Evolutionary conservation across 2,329 filamentous ascomycete genomes (phyloP), one percentile per base, ranked within the genome.

Genomic region (Corynespora cassiicola): DNA sequence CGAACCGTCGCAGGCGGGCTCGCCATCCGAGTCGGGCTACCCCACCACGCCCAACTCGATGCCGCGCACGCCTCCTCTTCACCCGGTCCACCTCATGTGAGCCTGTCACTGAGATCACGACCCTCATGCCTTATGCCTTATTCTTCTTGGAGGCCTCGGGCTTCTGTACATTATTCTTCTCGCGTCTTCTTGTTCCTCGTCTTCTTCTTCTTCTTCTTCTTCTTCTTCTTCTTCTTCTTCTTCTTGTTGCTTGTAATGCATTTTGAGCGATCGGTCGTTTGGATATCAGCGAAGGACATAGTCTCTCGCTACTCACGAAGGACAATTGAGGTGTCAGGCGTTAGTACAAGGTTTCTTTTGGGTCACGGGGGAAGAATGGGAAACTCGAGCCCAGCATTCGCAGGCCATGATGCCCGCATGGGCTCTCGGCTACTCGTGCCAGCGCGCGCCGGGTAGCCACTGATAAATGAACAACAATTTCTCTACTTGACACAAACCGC

Each of bases 21-120:
- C 71, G 32, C 71, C 72, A 20, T 58, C 69, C 35, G 72, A 75
- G 41, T 65, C 61, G 31, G 52, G 54, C 34, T 73, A 66, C 69
- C 86, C 85, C 23, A 80, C 80, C 27, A 89, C 86, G 36, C 86
- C 86, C 45, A 72, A 86, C 50, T 88, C 85, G n/a, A 84, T 88
- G 80, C 84, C 85, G 20, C 78, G 77, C 30, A 87, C 85, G 28
- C 86, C 86, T 27, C 77, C 77, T 45, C 54, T 70, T 79, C 62
- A 67, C 32, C 52, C 50, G 15, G 46, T 62, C 30, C 52, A 53
- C 33, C 30, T 46, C 14, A 46, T 59, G 46, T 66, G 50, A 61
- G 30, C 23, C 20, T 14, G 14, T 20, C 17, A 21, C 18, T 10
- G n/a, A n/a, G n/a, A n/a, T n/a, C n/a, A n/a, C n/a, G n/a, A n/a